A percentile compares a stretch with the other conserved stretches of the same genome.
These are phyloP conservation scores for Periglandula ipomoeae DNA, from an alignment of 2,329 filamentous ascomycete genomes.

Conservation along the genomic window DNA sequence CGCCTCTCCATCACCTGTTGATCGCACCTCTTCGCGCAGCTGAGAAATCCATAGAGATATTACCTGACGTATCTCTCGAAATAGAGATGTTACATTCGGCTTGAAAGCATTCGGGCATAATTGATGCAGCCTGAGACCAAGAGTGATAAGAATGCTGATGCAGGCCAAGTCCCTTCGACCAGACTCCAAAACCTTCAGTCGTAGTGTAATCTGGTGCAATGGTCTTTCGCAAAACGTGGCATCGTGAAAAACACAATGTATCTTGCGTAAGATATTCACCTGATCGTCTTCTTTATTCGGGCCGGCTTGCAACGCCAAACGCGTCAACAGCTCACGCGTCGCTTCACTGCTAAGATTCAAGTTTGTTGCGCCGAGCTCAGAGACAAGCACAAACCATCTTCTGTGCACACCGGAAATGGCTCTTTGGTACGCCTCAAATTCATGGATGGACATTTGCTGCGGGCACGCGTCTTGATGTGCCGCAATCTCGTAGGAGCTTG, in stretches of 20 bases:
- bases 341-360: conserved; percentile 51
- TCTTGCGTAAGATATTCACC: conserved; percentile 28
- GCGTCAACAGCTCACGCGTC: conserved; percentile 38
- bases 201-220: conserved; percentile 32
- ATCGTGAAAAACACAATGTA: conserved; percentile 43
- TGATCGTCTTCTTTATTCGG: conserved; percentile 23
- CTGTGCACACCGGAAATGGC: conserved; percentile 35
- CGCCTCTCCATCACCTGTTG: conserved; percentile 25
- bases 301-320: conserved; percentile 47
- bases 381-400: conserved; percentile 40
- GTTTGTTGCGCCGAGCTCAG: conserved; percentile 41
- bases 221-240: conserved; percentile 38
- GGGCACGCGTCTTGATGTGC: conserved; percentile 42
- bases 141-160: conserved; percentile 48
- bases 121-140: conserved; percentile 33
- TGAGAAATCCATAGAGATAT: conserved; percentile 39
- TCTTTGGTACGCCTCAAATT: conserved; percentile 42
- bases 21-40: conserved; percentile 36
- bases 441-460: conserved; percentile 34
- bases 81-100: conserved; percentile 18
- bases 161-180: conserved; percentile 51
- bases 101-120: conserved; percentile 5
- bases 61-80: conserved; percentile 32
- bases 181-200: conserved; percentile 33
- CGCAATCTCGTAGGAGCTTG: conserved; percentile 40